Percentiles rank a stretch among this genome's conserved stretches.
Evolutionary conservation across 192 early-diverging fungal species (phyloP).

Genomic region (Umbelopsis isabellina): DNA sequence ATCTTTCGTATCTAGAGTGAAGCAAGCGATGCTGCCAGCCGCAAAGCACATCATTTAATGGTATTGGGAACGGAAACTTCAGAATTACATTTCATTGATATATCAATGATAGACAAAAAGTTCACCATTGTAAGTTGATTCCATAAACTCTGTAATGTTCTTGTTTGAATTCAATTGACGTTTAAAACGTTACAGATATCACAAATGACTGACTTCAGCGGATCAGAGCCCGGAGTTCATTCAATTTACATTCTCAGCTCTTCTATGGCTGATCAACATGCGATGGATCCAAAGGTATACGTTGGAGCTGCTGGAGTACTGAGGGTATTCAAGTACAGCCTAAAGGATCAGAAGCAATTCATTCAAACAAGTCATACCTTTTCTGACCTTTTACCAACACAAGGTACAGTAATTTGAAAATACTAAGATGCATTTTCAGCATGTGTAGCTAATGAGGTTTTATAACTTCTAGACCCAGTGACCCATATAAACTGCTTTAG

Average conservation of each 20-base stretch:
- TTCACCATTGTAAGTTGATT: neutral
- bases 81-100: neutral
- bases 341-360: neutral
- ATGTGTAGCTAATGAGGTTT: too few relatives aligned
- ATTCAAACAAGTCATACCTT: constrained; percentile 1
- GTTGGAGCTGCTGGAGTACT: neutral
- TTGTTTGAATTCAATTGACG: neutral
- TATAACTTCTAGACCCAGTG: neutral
- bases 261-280: neutral
- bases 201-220: neutral
- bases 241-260: neutral
- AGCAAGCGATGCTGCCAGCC: neutral
- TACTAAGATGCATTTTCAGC: too few relatives aligned
- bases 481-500: constrained; percentile 9
- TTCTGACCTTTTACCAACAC: neutral
- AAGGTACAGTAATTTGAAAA: neutral
- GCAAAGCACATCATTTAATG: neutral
- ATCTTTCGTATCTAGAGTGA: neutral
- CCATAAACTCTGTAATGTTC: neutral
- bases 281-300: constrained; percentile 11
- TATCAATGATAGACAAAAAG: neutral
- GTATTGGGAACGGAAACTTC: neutral
- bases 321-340: neutral
- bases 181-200: neutral
- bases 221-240: neutral